A percentile compares a stretch with the other conserved stretches of the same genome.
Evolutionary conservation across 202 grass and related monocot genomes (phyloP).

Genomic region (Hordeum pubiflorum): DNA sequence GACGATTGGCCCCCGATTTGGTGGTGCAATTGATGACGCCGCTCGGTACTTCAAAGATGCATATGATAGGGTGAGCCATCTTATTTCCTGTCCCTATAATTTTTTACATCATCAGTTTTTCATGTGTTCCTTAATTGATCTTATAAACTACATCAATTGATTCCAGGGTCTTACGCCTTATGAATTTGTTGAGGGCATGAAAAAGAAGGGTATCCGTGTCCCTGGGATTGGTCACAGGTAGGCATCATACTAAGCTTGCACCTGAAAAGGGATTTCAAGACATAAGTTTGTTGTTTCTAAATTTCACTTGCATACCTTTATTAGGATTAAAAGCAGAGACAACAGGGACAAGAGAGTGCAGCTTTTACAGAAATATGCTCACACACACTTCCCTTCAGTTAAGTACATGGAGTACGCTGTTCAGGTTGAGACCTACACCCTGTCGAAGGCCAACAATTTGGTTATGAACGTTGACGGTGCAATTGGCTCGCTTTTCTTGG

Average conservation of each 20-base stretch:
- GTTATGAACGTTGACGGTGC: slow-evolving; percentile 89
- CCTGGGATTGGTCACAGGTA: slow-evolving; percentile 98
- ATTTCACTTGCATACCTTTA: slow-evolving; percentile 14
- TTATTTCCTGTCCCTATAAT: neutral
- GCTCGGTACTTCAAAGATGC: slow-evolving; percentile 99
- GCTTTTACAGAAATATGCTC: slow-evolving; percentile 90
- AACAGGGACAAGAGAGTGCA: slow-evolving; percentile 98
- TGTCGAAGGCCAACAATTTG: slow-evolving; percentile 94
- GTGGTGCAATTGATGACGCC: slow-evolving; percentile 98
- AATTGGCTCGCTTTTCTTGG: slow-evolving; percentile 93
- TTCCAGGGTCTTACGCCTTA: slow-evolving; percentile 77
- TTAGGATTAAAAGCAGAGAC: slow-evolving; percentile 96
- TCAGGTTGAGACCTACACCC: slow-evolving; percentile 84
- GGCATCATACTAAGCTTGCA: slow-evolving; percentile 8
- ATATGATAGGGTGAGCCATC: slow-evolving; percentile 59
- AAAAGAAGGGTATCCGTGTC: slow-evolving; percentile 99
- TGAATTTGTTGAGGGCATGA: slow-evolving; percentile 98
- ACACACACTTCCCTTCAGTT: slow-evolving; percentile 86
- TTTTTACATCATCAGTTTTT: slow-evolving; percentile 10
- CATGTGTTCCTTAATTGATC: neutral
- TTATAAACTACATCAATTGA: slow-evolving; percentile 9
- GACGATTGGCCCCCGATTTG: slow-evolving; percentile 93
- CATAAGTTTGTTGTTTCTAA: neutral
- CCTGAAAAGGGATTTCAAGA: neutral
- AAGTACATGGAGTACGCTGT: slow-evolving; percentile 97